Percentiles rank a stretch among this genome's conserved stretches.
Conservation (phyloP, 2,329 filamentous ascomycete genomes). For the Colletotrichum sp. region DNA sequence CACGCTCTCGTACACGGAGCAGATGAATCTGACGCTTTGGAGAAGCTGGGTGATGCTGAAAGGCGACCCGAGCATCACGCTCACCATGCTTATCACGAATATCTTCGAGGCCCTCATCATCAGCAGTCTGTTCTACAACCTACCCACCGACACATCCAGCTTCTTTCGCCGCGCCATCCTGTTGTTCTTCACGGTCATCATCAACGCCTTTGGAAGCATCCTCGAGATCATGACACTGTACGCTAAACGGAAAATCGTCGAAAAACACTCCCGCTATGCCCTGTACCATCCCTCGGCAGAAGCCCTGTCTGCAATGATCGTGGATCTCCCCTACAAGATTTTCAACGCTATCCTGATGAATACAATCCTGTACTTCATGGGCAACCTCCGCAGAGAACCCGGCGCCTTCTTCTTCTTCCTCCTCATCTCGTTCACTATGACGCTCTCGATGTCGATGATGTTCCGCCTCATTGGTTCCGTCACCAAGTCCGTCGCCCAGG, state of each 20-base stretch:
- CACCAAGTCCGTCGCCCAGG: slow-evolving; percentile 55
- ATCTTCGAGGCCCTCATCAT: slow-evolving; percentile 55
- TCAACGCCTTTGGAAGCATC: slow-evolving; percentile 51
- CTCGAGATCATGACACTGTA: slow-evolving; percentile 44
- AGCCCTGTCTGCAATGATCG: slow-evolving; percentile 26
- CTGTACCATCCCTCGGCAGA: slow-evolving; percentile 42
- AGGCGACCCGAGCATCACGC: slow-evolving; percentile 42
- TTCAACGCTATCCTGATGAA: slow-evolving; percentile 40
- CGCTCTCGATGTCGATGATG: slow-evolving; percentile 69
- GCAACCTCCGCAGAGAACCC: slow-evolving; percentile 49
- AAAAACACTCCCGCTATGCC: slow-evolving; percentile 45
- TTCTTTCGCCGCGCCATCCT: slow-evolving; percentile 52
- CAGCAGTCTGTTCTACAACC: slow-evolving; percentile 55
- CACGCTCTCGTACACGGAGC: slow-evolving; percentile 50
- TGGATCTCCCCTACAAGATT: slow-evolving; percentile 38
- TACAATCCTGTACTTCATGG: slow-evolving; percentile 46
- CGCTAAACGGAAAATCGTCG: slow-evolving; percentile 39
- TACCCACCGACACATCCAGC: slow-evolving; percentile 43
- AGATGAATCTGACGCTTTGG: slow-evolving; percentile 47
- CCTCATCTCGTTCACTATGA: slow-evolving; percentile 63
- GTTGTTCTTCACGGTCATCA: slow-evolving; percentile 58
- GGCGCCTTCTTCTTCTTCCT: slow-evolving; percentile 71
- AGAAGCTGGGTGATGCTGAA: slow-evolving; percentile 43
- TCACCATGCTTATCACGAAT: slow-evolving; percentile 46
- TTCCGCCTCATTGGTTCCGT: slow-evolving; percentile 53